Base-by-base conservation (phyloP, 2,329 filamentous ascomycete genomes). In the Paradendryphiella salina region DNA sequence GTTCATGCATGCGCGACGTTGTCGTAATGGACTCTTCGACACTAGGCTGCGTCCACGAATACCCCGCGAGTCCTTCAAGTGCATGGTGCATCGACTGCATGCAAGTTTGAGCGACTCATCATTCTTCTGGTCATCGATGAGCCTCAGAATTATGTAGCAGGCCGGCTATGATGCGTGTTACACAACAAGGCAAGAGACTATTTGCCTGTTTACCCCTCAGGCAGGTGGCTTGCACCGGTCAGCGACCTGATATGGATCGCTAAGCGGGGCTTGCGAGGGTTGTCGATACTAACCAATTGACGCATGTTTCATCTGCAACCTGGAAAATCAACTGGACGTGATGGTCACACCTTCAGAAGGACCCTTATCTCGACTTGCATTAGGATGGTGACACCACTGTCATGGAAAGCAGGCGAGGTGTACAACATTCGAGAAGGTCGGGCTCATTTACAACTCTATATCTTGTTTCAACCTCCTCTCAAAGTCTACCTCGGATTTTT, bases 191-290 rank as follows among this genome's bases (percentile, higher is more conserved):
- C 36, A 45, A 31, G 36, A 39, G 34, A 31, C 21, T 35, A 41
- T 59, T 56, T 60, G 60, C 60, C 56, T 60, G 46, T 29, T 52
- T 52, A 45, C 32, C 34, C 32, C 23, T 34, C 35, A 37, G 50
- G 45, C 50, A 44, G 20, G 55, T 58, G 58, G 63, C 63, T 59
- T 47, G 41, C 32, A 55, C 61, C 63, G 61, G 63, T 64, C 46
- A 66, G 48, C 32, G 20, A 15, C 15, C 35, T 43, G 33, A 40
- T 44, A 34, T 53, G 48, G 58, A 54, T 57, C 46, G 37, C n/a
- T 34, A 47, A 31, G 26, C 47, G 44, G 45, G 61, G 60, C 51
- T 54, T 48, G 21, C 52, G 50, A 59, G 50, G 43, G 47, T 49
- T 39, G 42, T 57, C 26, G 15, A 33, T 29, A n/a, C 18, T 15